Evolutionary conservation across 441 rosid genomes (phyloP).

Genomic region (Theobroma grandiflorum): DNA sequence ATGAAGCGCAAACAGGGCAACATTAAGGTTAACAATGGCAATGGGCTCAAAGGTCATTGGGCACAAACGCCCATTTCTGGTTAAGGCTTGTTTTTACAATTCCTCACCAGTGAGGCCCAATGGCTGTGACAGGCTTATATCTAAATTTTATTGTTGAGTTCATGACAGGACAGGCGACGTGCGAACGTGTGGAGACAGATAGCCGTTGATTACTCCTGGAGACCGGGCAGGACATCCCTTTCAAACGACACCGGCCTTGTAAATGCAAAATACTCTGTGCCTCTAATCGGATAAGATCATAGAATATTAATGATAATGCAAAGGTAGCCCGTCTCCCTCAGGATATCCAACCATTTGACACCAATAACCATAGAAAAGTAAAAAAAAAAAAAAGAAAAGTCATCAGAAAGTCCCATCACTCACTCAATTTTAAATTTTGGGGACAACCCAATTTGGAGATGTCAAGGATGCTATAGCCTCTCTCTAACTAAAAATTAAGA

Average conservation of each 20-base stretch:
- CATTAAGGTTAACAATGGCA: neutral
- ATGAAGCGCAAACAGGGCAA: too few species aligned
- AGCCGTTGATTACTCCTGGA: neutral
- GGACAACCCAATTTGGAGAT: neutral
- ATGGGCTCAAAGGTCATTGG: neutral
- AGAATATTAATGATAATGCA: neutral
- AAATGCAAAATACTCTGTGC: slow-evolving; percentile 3
- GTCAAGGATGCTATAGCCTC: neutral
- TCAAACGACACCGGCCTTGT: slow-evolving; percentile 28
- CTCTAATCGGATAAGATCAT: slow-evolving; percentile 33
- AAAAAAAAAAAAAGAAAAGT: neutral
- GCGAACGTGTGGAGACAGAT: neutral
- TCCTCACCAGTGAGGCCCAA: neutral
- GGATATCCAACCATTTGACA: neutral
- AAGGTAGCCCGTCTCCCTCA: neutral
- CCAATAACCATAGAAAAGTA: neutral
- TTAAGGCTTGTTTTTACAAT: neutral
- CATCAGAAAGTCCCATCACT: slow-evolving; percentile 22
- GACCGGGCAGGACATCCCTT: slow-evolving; percentile 6
- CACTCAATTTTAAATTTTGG: slow-evolving; percentile 9
- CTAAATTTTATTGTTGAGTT: neutral
- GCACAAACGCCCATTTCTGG: neutral
- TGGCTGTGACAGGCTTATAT: neutral
- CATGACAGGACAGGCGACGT: neutral
- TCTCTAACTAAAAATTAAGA: neutral